Conservation (phyloP, 2,329 filamentous ascomycete species). For the Stachybotrys echinatus region DNA sequence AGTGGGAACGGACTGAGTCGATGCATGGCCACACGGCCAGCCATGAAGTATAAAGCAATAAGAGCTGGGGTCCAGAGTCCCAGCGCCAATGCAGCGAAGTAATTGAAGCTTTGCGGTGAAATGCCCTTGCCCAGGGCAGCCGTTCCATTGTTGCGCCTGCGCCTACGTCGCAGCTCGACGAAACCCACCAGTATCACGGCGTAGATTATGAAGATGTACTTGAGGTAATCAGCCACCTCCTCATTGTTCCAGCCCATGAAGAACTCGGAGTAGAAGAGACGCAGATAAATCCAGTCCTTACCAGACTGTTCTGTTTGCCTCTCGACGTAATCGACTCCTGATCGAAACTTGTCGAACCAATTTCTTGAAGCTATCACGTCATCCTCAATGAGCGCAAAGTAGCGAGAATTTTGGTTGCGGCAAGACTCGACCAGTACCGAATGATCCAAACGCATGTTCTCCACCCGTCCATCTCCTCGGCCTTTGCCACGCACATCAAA, state of each 20-base stretch:
- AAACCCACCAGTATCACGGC: conserved; percentile 9
- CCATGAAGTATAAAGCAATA: conserved; percentile 22
- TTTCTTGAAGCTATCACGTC: conserved; percentile 28
- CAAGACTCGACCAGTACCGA: conserved; percentile 27
- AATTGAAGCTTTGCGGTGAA: neutral
- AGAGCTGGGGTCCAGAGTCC: conserved; percentile 22
- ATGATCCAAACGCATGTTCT: conserved; percentile 28
- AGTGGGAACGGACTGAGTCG: neutral
- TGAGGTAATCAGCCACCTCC: conserved; percentile 22
- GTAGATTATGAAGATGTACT: conserved; percentile 20
- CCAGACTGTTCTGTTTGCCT: conserved; percentile 6
- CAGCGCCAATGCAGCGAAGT: neutral
- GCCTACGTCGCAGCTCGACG: conserved; percentile 7
- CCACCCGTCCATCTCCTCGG: neutral
- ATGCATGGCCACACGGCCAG: conserved; percentile 21
- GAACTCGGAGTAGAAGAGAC: conserved; percentile 31
- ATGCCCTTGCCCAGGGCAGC: neutral
- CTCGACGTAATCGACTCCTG: conserved; percentile 22
- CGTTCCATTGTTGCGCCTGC: neutral
- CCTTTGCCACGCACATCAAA: neutral
- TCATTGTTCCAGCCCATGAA: conserved; percentile 33
- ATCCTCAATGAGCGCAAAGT: conserved; percentile 32
- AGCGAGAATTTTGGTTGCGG: conserved; percentile 17
- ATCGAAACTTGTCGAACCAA: conserved; percentile 24
- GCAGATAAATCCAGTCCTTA: conserved; percentile 28